Percentiles rank a stretch among this genome's conserved stretches.
These are phyloP conservation scores for Thalassia testudinum DNA, from an alignment of 116 monocot genomes.

Conservation along the genomic window DNA sequence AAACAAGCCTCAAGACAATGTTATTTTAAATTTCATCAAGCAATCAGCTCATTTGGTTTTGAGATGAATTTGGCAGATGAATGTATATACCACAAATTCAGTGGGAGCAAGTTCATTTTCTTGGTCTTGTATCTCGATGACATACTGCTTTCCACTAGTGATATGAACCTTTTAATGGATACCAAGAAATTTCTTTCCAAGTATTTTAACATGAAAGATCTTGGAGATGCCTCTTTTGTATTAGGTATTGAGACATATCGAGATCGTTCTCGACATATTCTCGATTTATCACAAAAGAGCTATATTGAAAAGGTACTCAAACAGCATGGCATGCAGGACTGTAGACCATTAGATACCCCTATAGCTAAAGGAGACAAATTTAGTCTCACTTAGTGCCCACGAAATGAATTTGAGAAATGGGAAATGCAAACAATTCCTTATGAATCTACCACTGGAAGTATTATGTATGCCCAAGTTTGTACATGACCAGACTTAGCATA, in stretches of 20 bases:
- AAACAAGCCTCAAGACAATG: slow-evolving; percentile 3
- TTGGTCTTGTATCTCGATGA: slow-evolving; percentile 3
- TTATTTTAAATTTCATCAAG: slow-evolving; percentile 6
- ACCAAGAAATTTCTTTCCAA: slow-evolving; percentile 4
- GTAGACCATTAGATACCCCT: background rate
- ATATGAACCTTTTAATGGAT: slow-evolving; percentile 3
- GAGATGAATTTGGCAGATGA: background rate
- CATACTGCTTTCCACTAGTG: background rate
- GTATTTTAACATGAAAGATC: slow-evolving; percentile 1
- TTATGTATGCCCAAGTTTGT: slow-evolving; percentile 2
- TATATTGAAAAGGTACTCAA: background rate
- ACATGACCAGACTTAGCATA: slow-evolving; percentile 1
- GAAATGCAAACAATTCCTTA: background rate
- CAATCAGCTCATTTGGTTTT: slow-evolving; percentile 1
- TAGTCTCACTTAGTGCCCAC: background rate
- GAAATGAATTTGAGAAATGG: background rate
- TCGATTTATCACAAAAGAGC: slow-evolving; percentile 5
- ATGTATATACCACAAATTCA: slow-evolving; percentile 2
- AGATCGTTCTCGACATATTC: background rate
- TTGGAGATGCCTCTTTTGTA: slow-evolving; percentile 1
- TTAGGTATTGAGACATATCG: background rate
- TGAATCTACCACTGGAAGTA: slow-evolving; percentile 4
- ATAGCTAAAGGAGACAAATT: background rate
- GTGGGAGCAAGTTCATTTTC: slow-evolving; percentile 4
- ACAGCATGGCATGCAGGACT: background rate